phyloP scores from a whole-genome alignment of 345 rosid genomes.

The Syzygium aqueum region DNA sequence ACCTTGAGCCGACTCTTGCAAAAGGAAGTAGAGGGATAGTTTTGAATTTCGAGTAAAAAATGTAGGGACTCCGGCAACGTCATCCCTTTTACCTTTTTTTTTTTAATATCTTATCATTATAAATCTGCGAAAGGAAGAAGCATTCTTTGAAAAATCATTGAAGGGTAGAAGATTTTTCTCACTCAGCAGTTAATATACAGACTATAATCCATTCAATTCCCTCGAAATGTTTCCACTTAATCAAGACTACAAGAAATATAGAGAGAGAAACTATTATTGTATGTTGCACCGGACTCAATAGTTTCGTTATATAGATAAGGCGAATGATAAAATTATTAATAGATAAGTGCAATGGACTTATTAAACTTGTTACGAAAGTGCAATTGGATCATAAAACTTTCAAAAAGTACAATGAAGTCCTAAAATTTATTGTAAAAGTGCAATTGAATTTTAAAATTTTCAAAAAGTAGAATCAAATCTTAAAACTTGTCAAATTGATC shows the following conservation, averaged over 20 bases:
- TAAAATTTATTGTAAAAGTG: no score
- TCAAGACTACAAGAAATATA: neutral
- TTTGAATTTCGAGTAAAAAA: neutral
- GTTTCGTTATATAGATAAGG: neutral
- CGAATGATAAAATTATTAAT: neutral
- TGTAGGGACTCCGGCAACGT: neutral
- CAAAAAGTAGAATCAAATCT: no score
- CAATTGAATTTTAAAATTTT: no score
- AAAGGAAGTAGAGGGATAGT: neutral
- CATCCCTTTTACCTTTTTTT: neutral
- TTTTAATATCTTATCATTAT: neutral
- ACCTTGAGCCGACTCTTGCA: neutral
- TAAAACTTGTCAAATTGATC: no score
- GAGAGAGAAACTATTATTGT: neutral
- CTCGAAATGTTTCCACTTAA: neutral
- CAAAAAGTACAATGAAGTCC: no score
- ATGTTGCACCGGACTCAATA: neutral
- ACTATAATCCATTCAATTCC: neutral
- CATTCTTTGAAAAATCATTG: neutral
- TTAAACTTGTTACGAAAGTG: no score
- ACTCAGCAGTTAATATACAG: accelerated
- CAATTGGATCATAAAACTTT: no score
- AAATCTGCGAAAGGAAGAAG: no score
- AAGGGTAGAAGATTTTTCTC: neutral
- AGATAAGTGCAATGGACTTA: no score